A percentile compares a stretch with the other conserved stretches of the same genome.
Evolutionary conservation across 495 filamentous ascomycete species (phyloP).

Genomic region (Penicillium samsonianum): DNA sequence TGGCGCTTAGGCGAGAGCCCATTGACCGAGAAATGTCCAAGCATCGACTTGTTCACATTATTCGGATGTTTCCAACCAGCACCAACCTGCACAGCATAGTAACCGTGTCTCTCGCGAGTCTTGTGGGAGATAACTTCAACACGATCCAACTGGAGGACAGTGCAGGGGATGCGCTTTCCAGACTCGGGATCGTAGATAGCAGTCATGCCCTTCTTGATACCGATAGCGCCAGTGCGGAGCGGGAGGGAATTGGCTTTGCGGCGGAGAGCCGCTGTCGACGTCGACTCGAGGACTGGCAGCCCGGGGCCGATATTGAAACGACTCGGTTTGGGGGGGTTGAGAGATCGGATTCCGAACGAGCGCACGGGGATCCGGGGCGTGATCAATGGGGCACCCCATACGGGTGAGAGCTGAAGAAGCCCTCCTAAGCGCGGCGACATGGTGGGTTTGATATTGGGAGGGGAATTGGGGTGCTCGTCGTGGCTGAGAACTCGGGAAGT

Average conservation of each 20-base stretch:
- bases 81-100: constrained; percentile 90
- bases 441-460: constrained; percentile 12
- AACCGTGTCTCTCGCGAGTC: constrained; percentile 77
- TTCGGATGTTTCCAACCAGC: constrained; percentile 70
- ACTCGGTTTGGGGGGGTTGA: constrained; percentile 49
- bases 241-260: constrained; percentile 77
- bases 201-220: constrained; percentile 93
- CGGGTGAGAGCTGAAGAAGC: constrained; percentile 34
- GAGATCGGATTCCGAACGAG: constrained; percentile 51
- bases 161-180: constrained; percentile 79
- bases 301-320: constrained; percentile 48
- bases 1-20: constrained; percentile 78
- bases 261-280: constrained; percentile 75
- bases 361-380: constrained; percentile 29
- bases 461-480: constrained; percentile 6
- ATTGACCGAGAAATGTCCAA: constrained; percentile 81
- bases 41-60: constrained; percentile 74
- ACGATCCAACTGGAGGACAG: constrained; percentile 90
- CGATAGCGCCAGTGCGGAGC: constrained; percentile 76
- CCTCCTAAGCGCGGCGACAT: constrained; percentile 44
- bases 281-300: constrained; percentile 62
- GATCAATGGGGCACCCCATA: constrained; percentile 25
- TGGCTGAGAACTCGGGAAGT: constrained; percentile 17
- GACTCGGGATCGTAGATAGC: constrained; percentile 76
- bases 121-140: constrained; percentile 86